Evolutionary conservation across 371 early-diverging fungal genomes (phyloP), one percentile per base, ranked within the genome.

Genomic region (Mortierella sp.): DNA sequence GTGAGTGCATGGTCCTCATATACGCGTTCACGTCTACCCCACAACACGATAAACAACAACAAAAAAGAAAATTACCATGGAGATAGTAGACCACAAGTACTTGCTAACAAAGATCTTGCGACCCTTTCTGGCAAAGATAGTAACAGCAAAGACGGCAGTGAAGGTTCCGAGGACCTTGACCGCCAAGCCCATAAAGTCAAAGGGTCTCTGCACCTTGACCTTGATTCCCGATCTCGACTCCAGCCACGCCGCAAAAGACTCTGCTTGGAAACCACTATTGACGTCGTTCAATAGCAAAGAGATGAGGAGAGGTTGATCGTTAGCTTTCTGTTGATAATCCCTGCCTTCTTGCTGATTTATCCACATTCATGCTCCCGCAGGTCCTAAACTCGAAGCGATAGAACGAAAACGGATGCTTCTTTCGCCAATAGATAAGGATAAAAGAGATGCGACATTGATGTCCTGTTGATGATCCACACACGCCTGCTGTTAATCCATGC

Each of bases 181-280:
- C n/a, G 83, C 91, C 37, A 90, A 74, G 13, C 80, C 86, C 14
- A 88, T 70, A 67, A 89, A 89, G 72, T 92, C 86, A 37, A 90
- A 76, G 13, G 93, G 92, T 11, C 92, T 90, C 28, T 64, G 77
- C 16, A 92, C 90, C 9, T 79, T 75, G 5, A 92, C 88, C 19
- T 81, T 71, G 11, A 79, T 74, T 78, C 93, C 91, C 14, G 88
- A 76, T 71, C 90, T 80, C 59, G 86, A 73, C 11, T 88, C 89
- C 28, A 95, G 78, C 88, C 91, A 96, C 2, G 83, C 82, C 11
- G 94, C 95, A 69, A 96, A 89, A 34, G 82, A 76, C 73, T 96
- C 95, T 16, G 95, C 96, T 34, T 82, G 72, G 64, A 94, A 89
- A 14, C 96, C 96, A 82, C 94, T 94, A 78, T 43, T 6, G 11